These are phyloP conservation scores for Vicia sativa DNA, from an alignment of 306 rosid species.

Conservation along the genomic window DNA sequence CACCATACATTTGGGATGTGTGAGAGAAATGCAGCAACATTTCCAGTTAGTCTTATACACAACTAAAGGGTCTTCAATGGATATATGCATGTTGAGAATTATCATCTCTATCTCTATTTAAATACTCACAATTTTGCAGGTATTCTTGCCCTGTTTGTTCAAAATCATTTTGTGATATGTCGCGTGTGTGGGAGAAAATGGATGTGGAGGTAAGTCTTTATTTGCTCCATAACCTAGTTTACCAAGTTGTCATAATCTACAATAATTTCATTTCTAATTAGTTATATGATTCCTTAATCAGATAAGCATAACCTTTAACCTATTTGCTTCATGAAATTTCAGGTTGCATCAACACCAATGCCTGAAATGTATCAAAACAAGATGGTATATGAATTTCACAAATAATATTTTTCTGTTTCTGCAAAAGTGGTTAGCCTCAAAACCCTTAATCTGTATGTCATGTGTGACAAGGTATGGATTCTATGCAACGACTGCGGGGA, in stretches of 20 bases:
- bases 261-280: neutral
- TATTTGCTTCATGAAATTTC: constrained; percentile 5
- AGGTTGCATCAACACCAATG: constrained; percentile 45
- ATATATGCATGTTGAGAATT: constrained; percentile 40
- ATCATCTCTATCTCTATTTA: constrained; percentile 5
- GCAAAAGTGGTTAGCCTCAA: neutral
- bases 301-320: constrained; percentile 1
- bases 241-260: constrained; percentile 2
- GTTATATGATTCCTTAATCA: constrained; percentile 1
- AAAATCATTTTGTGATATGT: constrained; percentile 75
- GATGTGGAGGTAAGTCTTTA: constrained; percentile 58
- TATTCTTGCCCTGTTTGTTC: constrained; percentile 84
- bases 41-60: constrained; percentile 51
- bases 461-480: constrained; percentile 58
- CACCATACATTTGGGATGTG: constrained; percentile 72
- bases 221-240: neutral
- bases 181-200: constrained; percentile 62
- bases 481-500: constrained; percentile 80
- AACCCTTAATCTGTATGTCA: neutral
- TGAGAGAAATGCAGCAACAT: constrained; percentile 64
- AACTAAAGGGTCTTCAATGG: constrained; percentile 38
- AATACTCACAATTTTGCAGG: constrained; percentile 44
- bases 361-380: constrained; percentile 40
- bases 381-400: constrained; percentile 32
- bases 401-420: neutral